Conservation (phyloP, 305 asterid species). For the Fraxinus xanthoxyloides region DNA sequence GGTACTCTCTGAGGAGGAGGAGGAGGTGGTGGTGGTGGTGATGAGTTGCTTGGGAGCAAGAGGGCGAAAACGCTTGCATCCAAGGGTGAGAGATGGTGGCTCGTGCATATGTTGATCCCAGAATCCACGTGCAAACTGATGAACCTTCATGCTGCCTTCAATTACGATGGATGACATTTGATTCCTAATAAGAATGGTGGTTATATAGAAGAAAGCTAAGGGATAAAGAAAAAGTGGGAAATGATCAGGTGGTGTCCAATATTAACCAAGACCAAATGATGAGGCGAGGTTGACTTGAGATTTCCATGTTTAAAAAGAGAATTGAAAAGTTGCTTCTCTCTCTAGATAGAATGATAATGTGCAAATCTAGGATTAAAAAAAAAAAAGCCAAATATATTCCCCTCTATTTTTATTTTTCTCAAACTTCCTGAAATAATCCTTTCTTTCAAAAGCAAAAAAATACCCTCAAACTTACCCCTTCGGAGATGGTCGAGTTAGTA, state of each 20-base stretch:
- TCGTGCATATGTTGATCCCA: conserved; percentile 57
- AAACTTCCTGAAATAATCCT: neutral
- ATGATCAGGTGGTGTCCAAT: conserved; percentile 19
- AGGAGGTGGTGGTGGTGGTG: neutral
- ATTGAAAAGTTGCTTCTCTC: conserved; percentile 24
- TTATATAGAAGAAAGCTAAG: conserved; percentile 56
- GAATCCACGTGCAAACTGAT: conserved; percentile 69
- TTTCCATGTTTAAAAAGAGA: conserved; percentile 47
- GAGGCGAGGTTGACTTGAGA: conserved; percentile 96
- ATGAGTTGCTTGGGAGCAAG: conserved; percentile 58
- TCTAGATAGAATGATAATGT: neutral
- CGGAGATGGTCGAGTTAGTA: no score
- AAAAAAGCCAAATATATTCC: neutral
- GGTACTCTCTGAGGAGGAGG: neutral
- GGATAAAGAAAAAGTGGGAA: conserved; percentile 11
- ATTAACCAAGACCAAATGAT: conserved; percentile 97
- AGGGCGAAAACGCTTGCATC: conserved; percentile 81
- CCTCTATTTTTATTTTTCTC: neutral
- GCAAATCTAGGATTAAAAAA: neutral
- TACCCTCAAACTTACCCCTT: neutral
- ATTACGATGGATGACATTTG: conserved; percentile 42
- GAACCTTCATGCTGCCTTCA: conserved; percentile 67
- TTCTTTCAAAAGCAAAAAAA: no score
- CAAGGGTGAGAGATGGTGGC: conserved; percentile 64
- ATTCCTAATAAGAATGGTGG: conserved; percentile 31